A percentile compares a stretch with the other conserved stretches of the same genome.
Evolutionary conservation across 176 grass and related monocot species (phyloP).

Genomic region (Bromus sterilis): DNA sequence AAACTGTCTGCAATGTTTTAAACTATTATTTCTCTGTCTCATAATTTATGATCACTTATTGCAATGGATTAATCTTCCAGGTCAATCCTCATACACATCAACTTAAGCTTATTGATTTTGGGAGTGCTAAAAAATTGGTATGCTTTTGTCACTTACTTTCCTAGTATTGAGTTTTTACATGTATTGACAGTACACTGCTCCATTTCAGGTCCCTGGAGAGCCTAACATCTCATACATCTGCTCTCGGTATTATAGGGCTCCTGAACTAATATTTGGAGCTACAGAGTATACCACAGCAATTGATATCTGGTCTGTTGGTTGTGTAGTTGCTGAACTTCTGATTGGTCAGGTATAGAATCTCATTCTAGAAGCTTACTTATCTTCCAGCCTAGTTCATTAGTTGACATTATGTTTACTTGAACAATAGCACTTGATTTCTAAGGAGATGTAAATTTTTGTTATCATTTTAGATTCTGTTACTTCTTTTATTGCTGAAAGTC

Average conservation of each 20-base stretch:
- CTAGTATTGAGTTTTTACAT: conserved; percentile 7
- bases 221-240: conserved; percentile 99
- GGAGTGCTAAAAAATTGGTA: conserved; percentile 98
- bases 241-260: conserved; percentile 96
- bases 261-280: conserved; percentile 96
- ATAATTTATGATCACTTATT: background rate
- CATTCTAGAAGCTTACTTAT: background rate
- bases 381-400: conserved; percentile 2
- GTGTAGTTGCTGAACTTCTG: conserved; percentile 89
- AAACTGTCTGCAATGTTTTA: background rate
- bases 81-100: conserved; percentile 90
- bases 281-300: conserved; percentile 86
- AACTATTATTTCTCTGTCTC: background rate
- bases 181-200: conserved; percentile 20
- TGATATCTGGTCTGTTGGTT: conserved; percentile 99
- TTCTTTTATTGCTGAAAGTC: background rate
- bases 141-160: background rate
- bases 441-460: background rate
- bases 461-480: background rate
- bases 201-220: conserved; percentile 81
- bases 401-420: background rate
- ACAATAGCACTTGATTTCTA: background rate
- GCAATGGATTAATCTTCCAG: conserved; percentile 32
- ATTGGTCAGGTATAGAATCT: conserved; percentile 62
- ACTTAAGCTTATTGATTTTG: conserved; percentile 95